Base-by-base conservation (phyloP, 2,329 filamentous ascomycete genomes). In the Metarhizium guizhouense region DNA sequence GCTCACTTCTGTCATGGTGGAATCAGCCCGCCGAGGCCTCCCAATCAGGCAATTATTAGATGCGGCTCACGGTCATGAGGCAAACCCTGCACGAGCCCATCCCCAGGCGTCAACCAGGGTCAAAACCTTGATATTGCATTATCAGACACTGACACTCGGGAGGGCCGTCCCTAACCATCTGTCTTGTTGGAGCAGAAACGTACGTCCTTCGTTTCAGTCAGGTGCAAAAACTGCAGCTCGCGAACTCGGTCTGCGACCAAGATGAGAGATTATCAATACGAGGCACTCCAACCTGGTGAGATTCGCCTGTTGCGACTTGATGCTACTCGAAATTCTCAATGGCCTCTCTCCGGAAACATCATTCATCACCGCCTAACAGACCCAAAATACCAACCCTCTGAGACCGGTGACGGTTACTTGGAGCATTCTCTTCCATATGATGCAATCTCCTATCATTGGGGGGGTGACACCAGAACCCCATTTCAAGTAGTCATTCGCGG, bases 391-490 rank as follows among this genome's bases (percentile, higher is more conserved):
- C 48, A 34, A 20, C 42, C n/a, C n/a, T 16, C 47, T 32, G 48
- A 47, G 20, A 38, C 45, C 14, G 43, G 38, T 16, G n/a, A 49
- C 11, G 38, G 51, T 10, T 54, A 43, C 18, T 47, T 58, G 47
- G 29, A 54, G 36, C 49, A 50, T 16, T 5, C 47, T 10, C 52
- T 53, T 8, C 51, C 47, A 18, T 58, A 56, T 29, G 57, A 56
- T 14, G 57, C 54, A 42, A 51, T 58, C 14, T 54, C 57, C 13
- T 58, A 58, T 53, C 57, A 58, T 36, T 58, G 57, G 57, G 57
- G 54, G 8, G 43, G 51, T 42, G 49, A 58, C n/a, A 42, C 29
- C 30, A 50, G 29, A 38, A 40, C 57, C 6, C 48, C 18, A 6
- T 40, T 42, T 10, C 8, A 50, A 6, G 10, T 58, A 29, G 6